A percentile compares a stretch with the other conserved stretches of the same genome.
phyloP scores from a whole-genome alignment of 345 rosid genomes.

The Euphorbia peplus region DNA sequence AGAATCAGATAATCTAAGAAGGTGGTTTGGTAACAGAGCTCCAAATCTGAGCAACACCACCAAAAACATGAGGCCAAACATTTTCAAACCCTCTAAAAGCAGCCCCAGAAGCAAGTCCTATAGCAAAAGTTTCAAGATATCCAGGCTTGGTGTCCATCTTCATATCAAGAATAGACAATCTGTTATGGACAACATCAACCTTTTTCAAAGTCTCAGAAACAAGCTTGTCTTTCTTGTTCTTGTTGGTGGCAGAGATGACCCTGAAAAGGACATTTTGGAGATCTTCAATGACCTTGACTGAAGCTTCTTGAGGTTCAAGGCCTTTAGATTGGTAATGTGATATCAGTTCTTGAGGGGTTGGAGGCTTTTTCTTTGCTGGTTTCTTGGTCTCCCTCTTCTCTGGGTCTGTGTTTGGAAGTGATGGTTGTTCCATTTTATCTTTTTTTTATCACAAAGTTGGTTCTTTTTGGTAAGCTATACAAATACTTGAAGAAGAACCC shows the following conservation, averaged over 20 bases:
- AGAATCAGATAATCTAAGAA: conserved; percentile 2
- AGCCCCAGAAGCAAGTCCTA: conserved; percentile 72
- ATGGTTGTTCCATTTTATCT: conserved; percentile 40
- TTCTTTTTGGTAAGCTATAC: too few species aligned
- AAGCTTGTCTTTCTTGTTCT: conserved; percentile 41
- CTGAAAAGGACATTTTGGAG: conserved; percentile 67
- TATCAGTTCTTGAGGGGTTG: conserved; percentile 68
- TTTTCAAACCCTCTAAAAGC: conserved; percentile 50
- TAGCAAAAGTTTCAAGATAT: conserved; percentile 45
- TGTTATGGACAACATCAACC: conserved; percentile 52
- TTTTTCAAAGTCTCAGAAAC: conserved; percentile 47
- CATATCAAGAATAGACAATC: conserved; percentile 68
- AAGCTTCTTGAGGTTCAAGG: conserved; percentile 65
- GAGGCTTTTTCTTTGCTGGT: conserved; percentile 36
- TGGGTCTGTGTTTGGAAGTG: conserved; percentile 28
- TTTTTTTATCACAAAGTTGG: neutral
- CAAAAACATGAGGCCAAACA: conserved; percentile 54
- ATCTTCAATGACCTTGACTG: conserved; percentile 77
- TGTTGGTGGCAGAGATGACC: conserved; percentile 44
- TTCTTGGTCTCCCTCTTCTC: conserved; percentile 15
- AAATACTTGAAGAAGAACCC: neutral
- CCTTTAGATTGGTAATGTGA: conserved; percentile 76
- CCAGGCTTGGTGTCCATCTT: conserved; percentile 90
- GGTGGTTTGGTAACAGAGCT: conserved; percentile 55
- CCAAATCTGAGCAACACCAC: conserved; percentile 65